Conservation (phyloP, 257 asterid species). For the Rehmannia glutinosa region DNA sequence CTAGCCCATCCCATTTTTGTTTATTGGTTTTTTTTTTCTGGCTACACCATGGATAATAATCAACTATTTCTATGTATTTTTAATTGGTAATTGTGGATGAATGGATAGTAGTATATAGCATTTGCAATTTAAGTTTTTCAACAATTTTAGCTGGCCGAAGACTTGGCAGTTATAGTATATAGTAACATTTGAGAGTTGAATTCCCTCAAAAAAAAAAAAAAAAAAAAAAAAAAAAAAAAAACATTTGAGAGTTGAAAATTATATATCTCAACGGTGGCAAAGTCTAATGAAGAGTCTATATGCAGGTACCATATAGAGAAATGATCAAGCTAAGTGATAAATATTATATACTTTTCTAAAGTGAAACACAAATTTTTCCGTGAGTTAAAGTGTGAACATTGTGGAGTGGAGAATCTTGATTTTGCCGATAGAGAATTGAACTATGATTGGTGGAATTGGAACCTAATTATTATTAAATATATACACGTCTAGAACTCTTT, state of each 20-base stretch:
- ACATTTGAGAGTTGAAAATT: background rate
- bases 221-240: background rate
- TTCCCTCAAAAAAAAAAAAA: background rate
- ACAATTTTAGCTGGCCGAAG: background rate
- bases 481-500: too few species aligned
- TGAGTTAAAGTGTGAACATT: constrained; percentile 20
- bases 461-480: too few species aligned
- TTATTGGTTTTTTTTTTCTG: too few species aligned
- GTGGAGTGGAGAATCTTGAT: constrained; percentile 19
- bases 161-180: too few species aligned
- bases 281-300: background rate
- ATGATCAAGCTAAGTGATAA: background rate
- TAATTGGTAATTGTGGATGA: too few species aligned
- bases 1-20: too few species aligned
- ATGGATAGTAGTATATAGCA: too few species aligned
- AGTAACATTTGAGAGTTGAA: too few species aligned
- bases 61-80: too few species aligned
- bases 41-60: too few species aligned
- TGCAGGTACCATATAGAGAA: constrained; percentile 14
- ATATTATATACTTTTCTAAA: background rate
- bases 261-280: background rate
- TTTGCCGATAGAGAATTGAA: constrained; percentile 8
- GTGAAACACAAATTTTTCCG: background rate
- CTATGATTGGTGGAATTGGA: background rate
- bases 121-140: background rate